A percentile compares a stretch with the other conserved stretches of the same genome.
Evolutionary conservation across 371 early-diverging fungal genomes (phyloP).

Genomic region (Lichtheimia corymbifera): DNA sequence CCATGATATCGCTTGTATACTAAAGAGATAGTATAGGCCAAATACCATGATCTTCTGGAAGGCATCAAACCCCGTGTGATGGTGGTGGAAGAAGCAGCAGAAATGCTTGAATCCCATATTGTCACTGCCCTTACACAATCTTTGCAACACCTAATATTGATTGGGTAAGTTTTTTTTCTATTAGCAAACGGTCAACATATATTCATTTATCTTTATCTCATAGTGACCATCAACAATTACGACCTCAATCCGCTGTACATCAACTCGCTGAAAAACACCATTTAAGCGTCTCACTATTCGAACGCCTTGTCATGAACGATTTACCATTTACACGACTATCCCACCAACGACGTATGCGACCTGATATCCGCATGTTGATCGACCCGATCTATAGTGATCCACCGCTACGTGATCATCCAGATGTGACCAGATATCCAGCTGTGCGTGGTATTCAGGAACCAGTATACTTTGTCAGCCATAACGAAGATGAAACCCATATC

Average conservation of each 20-base stretch:
- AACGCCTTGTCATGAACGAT: conserved; percentile 56
- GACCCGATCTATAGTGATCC: conserved; percentile 57
- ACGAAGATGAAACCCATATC: conserved; percentile 47
- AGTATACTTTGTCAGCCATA: conserved; percentile 56
- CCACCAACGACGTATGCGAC: conserved; percentile 75
- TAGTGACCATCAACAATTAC: conserved; percentile 73
- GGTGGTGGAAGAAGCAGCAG: conserved; percentile 76
- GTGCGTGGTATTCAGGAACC: conserved; percentile 62
- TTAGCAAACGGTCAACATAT: neutral
- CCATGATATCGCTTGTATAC: neutral
- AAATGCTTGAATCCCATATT: conserved; percentile 74
- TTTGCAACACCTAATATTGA: conserved; percentile 65
- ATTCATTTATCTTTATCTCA: neutral
- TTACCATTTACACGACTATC: conserved; percentile 57
- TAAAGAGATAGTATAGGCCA: conserved; percentile 37
- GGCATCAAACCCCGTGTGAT: conserved; percentile 54
- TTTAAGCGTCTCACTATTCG: conserved; percentile 70
- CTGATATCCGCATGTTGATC: conserved; percentile 65
- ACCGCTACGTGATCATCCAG: conserved; percentile 49
- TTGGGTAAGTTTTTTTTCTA: conserved; percentile 49
- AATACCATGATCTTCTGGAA: conserved; percentile 60
- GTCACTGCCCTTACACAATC: conserved; percentile 58
- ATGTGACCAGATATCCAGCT: conserved; percentile 45
- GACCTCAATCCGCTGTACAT: conserved; percentile 59
- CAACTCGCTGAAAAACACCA: conserved; percentile 47